Conservation (phyloP, 176 grass and related monocot genomes). For the Lolium perenne region DNA sequence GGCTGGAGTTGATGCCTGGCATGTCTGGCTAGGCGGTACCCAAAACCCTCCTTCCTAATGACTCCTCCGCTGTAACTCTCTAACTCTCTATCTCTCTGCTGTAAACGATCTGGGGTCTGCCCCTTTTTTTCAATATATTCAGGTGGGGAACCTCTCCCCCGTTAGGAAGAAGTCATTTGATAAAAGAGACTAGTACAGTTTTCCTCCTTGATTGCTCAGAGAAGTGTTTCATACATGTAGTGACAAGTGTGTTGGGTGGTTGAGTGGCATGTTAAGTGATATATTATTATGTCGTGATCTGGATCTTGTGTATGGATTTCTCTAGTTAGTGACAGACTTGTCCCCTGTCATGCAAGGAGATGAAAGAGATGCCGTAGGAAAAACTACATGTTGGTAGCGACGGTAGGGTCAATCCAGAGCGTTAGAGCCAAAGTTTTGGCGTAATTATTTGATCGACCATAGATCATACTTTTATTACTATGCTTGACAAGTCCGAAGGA, state of each 20-base stretch:
- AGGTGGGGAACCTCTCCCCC: too few species aligned
- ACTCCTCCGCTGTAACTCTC: too few species aligned
- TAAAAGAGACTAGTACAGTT: not conserved
- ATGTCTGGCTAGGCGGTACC: too few species aligned
- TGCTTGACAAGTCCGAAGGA: not conserved
- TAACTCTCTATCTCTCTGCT: too few species aligned
- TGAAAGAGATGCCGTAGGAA: not conserved
- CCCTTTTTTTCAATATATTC: too few species aligned
- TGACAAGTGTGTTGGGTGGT: not conserved
- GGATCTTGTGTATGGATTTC: not conserved
- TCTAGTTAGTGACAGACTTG: not conserved
- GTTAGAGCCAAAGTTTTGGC: not conserved
- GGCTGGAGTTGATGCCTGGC: too few species aligned
- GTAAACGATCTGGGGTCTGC: too few species aligned
- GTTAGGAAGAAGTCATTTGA: not conserved
- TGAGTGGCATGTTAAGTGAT: constrained; percentile 3
- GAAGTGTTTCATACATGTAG: constrained; percentile 9
- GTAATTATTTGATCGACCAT: not conserved
- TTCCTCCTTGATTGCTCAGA: not conserved
- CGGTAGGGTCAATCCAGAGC: not conserved
- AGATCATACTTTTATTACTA: not conserved
- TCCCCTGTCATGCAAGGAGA: not conserved
- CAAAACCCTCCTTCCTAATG: too few species aligned
- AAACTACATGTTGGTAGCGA: not conserved
- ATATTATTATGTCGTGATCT: not conserved